These are phyloP conservation scores for Fusarium odoratissimum DNA, from an alignment of 2,329 filamentous ascomycete species.

Conservation along the genomic window DNA sequence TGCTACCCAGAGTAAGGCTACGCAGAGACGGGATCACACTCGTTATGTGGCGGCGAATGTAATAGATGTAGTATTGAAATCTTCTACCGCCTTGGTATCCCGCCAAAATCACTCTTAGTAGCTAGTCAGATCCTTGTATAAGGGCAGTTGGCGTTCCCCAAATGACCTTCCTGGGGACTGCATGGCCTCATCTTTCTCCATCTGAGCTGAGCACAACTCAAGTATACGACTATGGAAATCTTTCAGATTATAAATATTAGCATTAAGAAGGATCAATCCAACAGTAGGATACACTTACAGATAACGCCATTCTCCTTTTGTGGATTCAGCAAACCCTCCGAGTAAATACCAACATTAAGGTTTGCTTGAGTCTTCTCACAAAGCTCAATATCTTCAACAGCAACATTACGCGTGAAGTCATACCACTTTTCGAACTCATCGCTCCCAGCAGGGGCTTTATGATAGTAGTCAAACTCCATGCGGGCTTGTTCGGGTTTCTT, in stretches of 20 bases:
- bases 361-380: accelerated
- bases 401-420: neutral
- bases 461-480: neutral
- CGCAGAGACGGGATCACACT: accelerated
- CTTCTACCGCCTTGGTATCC: accelerated
- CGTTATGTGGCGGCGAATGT: accelerated
- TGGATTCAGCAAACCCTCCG: neutral
- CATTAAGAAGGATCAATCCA: neutral
- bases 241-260: neutral
- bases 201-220: neutral
- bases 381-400: neutral
- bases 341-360: neutral
- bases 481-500: neutral
- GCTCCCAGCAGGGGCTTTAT: neutral
- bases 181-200: neutral
- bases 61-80: accelerated
- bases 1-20: too few species aligned
- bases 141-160: accelerated
- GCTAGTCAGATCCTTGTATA: accelerated
- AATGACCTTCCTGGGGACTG: accelerated
- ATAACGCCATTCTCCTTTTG: neutral
- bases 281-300: neutral
- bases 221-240: neutral
- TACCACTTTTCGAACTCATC: neutral
- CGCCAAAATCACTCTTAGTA: accelerated